Conservation (phyloP, 495 filamentous ascomycete genomes). For the Hypoxylon intermedium region DNA sequence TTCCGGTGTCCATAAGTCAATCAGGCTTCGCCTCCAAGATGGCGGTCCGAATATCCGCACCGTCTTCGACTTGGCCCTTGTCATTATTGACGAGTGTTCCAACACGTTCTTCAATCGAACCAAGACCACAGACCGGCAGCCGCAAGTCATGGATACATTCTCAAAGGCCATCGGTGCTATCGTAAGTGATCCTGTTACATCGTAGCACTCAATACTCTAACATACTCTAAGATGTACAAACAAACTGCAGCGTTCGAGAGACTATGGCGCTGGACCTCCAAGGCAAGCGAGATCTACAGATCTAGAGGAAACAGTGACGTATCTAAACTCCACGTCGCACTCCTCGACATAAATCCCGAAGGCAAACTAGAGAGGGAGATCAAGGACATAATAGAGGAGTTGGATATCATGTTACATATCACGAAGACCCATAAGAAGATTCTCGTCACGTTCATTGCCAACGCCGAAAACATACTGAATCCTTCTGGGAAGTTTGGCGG, state of each 20-base stretch:
- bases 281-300: constrained; percentile 36
- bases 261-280: constrained; percentile 48
- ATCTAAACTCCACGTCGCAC: constrained; percentile 49
- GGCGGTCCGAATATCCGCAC: constrained; percentile 64
- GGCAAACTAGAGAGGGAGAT: constrained; percentile 68
- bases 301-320: constrained; percentile 35
- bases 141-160: constrained; percentile 74
- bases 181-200: constrained; percentile 31
- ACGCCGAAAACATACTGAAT: constrained; percentile 52
- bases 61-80: constrained; percentile 68
- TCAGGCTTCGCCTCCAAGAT: constrained; percentile 47
- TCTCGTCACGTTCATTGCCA: constrained; percentile 64
- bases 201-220: constrained; percentile 25
- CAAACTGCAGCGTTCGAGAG: constrained; percentile 46
- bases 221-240: constrained; percentile 44
- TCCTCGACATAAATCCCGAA: constrained; percentile 73
- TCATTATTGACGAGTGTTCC: constrained; percentile 70
- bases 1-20: constrained; percentile 68
- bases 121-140: constrained; percentile 63
- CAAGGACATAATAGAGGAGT: constrained; percentile 76
- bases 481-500: constrained; percentile 29
- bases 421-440: constrained; percentile 63
- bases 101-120: constrained; percentile 69
- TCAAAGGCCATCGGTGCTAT: constrained; percentile 58
- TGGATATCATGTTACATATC: constrained; percentile 73